These are phyloP conservation scores for Boletus sensibilis DNA, from an alignment of 768 basidiomycete genomes.

Conservation along the genomic window DNA sequence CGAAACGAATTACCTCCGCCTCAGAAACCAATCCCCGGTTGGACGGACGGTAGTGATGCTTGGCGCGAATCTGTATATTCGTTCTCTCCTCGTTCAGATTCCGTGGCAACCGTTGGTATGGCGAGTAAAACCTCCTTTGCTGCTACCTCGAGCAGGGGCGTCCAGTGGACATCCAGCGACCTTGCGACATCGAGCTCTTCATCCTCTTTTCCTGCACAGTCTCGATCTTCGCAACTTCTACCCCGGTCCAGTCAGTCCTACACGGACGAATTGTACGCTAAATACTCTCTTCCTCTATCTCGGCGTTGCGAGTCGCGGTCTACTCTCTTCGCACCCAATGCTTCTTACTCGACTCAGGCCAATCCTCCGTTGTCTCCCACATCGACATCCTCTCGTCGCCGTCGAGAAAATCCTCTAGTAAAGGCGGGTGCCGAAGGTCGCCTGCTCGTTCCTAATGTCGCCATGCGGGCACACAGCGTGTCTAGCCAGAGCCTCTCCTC, in stretches of 20 bases:
- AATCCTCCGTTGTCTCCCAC: slow-evolving; percentile 37
- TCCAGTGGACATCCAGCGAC: slow-evolving; percentile 48
- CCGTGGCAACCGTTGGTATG: slow-evolving; percentile 31
- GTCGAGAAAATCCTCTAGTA: slow-evolving; percentile 55
- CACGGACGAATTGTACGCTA: slow-evolving; percentile 50
- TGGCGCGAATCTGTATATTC: slow-evolving; percentile 69
- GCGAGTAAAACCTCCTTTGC: slow-evolving; percentile 41
- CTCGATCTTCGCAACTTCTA: slow-evolving; percentile 23
- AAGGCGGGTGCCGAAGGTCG: slow-evolving; percentile 62
- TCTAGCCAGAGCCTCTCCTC: slow-evolving; percentile 34
- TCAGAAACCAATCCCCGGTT: slow-evolving; percentile 54
- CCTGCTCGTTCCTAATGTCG: slow-evolving; percentile 52
- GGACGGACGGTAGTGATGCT: slow-evolving; percentile 64
- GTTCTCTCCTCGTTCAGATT: slow-evolving; percentile 42
- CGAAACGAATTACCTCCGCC: slow-evolving; percentile 36
- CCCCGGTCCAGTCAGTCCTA: slow-evolving; percentile 32
- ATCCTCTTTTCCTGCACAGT: slow-evolving; percentile 26
- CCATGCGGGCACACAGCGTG: slow-evolving; percentile 32
- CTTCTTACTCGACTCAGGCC: slow-evolving; percentile 38
- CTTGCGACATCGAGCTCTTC: slow-evolving; percentile 17
- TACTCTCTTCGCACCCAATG: slow-evolving; percentile 36
- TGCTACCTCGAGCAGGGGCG: slow-evolving; percentile 51
- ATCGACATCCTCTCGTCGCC: slow-evolving; percentile 35
- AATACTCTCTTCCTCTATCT: slow-evolving; percentile 56
- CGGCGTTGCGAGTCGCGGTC: slow-evolving; percentile 53